A percentile compares a stretch with the other conserved stretches of the same genome.
Conservation (phyloP, 2,329 filamentous ascomycete genomes). For the Penicillium thymicola region DNA sequence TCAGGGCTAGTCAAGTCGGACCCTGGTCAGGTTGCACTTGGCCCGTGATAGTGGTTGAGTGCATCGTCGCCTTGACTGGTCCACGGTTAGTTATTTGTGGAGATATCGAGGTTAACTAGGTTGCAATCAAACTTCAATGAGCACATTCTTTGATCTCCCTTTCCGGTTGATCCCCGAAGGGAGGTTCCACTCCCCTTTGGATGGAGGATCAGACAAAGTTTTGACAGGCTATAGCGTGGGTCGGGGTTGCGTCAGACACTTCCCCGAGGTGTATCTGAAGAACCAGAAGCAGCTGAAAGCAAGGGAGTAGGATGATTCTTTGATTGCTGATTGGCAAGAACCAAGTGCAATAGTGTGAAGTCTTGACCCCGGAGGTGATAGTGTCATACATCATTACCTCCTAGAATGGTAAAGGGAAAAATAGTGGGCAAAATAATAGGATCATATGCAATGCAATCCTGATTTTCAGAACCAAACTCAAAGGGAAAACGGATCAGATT, state of each 20-base stretch:
- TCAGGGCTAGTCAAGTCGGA: neutral
- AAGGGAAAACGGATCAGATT: neutral
- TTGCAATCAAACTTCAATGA: constrained; percentile 11
- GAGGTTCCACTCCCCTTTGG: neutral
- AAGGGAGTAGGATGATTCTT: constrained; percentile 8
- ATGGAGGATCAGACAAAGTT: neutral
- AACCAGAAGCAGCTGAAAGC: constrained; percentile 8
- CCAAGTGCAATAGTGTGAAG: constrained; percentile 4
- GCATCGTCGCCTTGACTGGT: neutral
- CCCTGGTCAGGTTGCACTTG: neutral
- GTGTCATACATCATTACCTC: constrained; percentile 13
- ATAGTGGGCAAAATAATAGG: neutral
- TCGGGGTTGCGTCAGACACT: neutral
- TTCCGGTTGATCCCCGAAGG: constrained; percentile 6
- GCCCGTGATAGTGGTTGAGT: neutral
- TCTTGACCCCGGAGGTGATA: constrained; percentile 9
- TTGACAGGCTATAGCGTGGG: constrained; percentile 9
- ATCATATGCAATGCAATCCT: constrained; percentile 7
- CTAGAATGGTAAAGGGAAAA: neutral
- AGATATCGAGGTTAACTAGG: constrained; percentile 6
- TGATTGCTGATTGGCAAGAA: constrained; percentile 15
- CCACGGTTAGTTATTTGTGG: neutral
- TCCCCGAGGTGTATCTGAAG: neutral
- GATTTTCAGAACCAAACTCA: neutral
- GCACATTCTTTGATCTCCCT: neutral